Evolutionary conservation across 306 rosid genomes (phyloP), one percentile per base, ranked within the genome.

Genomic region (Cajanus cajan): DNA sequence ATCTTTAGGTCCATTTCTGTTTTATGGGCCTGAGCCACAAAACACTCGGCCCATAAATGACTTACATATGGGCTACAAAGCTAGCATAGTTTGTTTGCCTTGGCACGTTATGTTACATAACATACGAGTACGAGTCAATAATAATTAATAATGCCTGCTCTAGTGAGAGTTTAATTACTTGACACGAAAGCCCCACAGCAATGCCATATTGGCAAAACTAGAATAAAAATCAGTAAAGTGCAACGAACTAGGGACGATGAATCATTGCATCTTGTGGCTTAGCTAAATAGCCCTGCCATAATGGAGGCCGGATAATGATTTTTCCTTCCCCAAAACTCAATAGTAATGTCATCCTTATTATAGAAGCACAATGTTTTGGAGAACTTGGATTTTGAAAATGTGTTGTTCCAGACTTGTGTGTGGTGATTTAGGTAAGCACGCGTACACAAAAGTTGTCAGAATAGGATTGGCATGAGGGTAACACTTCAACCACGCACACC

Each of bases 341-440:
- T 0, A 63, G 69, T 36, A 62, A n/a, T 31, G 24, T 62, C 7
- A n/a, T 62, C 12, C 2, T 13, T 4, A 16, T 28, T 11, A n/a
- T 43, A 24, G 21, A 31, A 63, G 39, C 24, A 21, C 58, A 0
- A 67, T 19, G 15, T 48, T 43, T 78, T 68, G 43, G 43, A 9
- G 34, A 71, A 19, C 19, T 31, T 4, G 40, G 45, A 55, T 45
- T n/a, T n/a, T 31, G 40, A 37, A 28, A 73, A 73, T 64, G 3
- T 44, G 21, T 4, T 40, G 54, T 51, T 73, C 51, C 44, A 65
- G 50, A 72, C 28, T 19, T 31, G 41, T 59, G 48, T 57, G 81
- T 82, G 82, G 85, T 67, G 57, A 71, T 48, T 61, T 16, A 37
- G 51, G 68, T 36, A 18, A 76, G 28, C 85, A 82, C 81, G 78